Evolutionary conservation across 768 basidiomycete species (phyloP).

Genomic region (Lentinula sp.): DNA sequence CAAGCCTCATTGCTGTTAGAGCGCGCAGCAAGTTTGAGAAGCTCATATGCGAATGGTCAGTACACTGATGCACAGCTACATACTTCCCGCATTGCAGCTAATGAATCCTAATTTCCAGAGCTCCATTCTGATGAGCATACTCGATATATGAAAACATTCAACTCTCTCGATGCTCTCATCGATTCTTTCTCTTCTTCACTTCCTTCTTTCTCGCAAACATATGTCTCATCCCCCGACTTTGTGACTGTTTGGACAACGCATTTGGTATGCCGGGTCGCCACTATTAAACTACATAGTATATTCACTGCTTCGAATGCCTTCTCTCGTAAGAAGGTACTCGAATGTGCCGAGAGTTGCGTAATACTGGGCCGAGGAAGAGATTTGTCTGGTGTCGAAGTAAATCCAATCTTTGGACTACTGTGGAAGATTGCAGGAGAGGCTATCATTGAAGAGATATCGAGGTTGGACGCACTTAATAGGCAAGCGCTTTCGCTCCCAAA

Average conservation of each 20-base stretch:
- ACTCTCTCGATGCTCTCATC: conserved; percentile 19
- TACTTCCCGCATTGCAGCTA: background rate
- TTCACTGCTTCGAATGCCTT: conserved; percentile 11
- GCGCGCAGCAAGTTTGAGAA: conserved; percentile 14
- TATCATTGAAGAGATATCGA: background rate
- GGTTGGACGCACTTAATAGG: background rate
- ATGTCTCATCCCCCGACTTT: conserved; percentile 4
- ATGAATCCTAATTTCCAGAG: conserved; percentile 10
- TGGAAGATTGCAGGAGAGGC: conserved; percentile 1
- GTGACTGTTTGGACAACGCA: conserved; percentile 18
- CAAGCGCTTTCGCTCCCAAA: background rate
- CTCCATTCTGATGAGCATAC: conserved; percentile 12
- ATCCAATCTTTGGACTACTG: conserved; percentile 7
- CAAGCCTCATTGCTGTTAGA: conserved; percentile 15
- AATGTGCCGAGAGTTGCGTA: background rate
- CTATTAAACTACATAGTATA: conserved; percentile 18
- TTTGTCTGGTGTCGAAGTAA: background rate
- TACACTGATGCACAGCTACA: background rate
- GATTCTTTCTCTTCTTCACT: conserved; percentile 11
- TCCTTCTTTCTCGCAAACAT: conserved; percentile 5
- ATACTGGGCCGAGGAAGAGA: background rate
- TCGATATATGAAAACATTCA: conserved; percentile 16
- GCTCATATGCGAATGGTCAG: conserved; percentile 15
- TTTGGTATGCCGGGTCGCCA: conserved; percentile 18
- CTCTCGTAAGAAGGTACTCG: conserved; percentile 2